Conservation (phyloP, 768 basidiomycete genomes). For the Kwoniella pini region DNA sequence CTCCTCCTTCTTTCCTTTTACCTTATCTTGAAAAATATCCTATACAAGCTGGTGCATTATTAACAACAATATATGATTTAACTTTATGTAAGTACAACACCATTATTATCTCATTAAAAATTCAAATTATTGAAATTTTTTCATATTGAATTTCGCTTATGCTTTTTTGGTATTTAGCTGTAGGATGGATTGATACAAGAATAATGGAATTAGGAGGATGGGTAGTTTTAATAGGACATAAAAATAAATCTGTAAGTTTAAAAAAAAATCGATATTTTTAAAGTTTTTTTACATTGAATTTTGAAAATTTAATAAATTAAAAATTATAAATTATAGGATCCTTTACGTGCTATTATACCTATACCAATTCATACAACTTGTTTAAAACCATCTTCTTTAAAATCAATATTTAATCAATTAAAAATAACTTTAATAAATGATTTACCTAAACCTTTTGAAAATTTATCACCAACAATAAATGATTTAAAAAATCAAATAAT, state of each 20-base stretch:
- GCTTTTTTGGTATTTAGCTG: conserved; percentile 26
- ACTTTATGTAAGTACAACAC: conserved; percentile 50
- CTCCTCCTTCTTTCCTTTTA: conserved; percentile 12
- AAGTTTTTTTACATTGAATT: too few relatives aligned
- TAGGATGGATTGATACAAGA: conserved; percentile 51
- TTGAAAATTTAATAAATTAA: too few relatives aligned
- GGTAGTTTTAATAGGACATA: conserved; percentile 49
- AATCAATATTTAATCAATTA: conserved; percentile 38
- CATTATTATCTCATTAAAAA: too few relatives aligned
- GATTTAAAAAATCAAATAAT: conserved; percentile 14
- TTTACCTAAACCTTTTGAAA: conserved; percentile 28
- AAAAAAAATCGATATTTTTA: too few relatives aligned
- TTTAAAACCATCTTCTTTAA: conserved; percentile 44
- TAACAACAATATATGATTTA: conserved; percentile 48
- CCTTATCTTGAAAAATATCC: conserved; percentile 36
- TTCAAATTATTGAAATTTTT: too few relatives aligned
- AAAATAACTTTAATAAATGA: conserved; percentile 1
- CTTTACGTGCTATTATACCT: conserved; percentile 45
- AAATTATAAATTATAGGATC: too few relatives aligned
- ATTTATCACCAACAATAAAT: conserved; percentile 22
- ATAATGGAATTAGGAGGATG: conserved; percentile 37
- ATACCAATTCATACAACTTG: conserved; percentile 48
- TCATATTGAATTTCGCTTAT: too few relatives aligned
- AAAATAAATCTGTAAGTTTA: conserved; percentile 37
- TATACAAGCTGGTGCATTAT: conserved; percentile 47